Conservation (phyloP, 202 grass and related monocot species). For the Zizania palustris region DNA sequence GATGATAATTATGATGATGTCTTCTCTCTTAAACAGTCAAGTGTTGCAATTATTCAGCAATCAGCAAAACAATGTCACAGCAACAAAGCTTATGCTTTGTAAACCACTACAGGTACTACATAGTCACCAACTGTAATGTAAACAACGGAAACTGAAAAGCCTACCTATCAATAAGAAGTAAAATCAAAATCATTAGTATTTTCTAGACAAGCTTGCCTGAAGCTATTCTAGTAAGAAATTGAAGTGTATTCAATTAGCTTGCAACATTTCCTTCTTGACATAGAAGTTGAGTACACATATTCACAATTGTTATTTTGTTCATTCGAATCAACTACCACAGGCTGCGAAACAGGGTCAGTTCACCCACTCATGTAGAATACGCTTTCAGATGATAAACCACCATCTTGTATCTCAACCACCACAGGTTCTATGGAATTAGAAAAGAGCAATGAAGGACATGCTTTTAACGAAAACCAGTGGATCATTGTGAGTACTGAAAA, state of each 20-base stretch:
- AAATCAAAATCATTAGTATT: no score
- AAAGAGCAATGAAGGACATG: neutral
- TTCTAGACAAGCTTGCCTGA: no score
- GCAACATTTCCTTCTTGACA: no score
- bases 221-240: no score
- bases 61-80: neutral
- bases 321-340: no score
- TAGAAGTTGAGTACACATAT: no score
- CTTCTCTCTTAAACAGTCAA: neutral
- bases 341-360: constrained; percentile 26
- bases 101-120: neutral
- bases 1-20: no score
- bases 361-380: neutral
- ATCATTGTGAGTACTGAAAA: neutral
- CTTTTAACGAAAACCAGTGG: constrained; percentile 13
- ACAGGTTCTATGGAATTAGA: neutral
- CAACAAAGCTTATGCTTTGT: neutral
- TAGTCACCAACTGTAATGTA: neutral
- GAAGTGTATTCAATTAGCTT: no score
- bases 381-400: neutral
- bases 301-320: no score
- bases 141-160: no score
- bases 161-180: no score
- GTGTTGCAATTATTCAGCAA: neutral
- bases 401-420: neutral